Evolutionary conservation across 192 early-diverging fungal genomes (phyloP).

Genomic region (Umbelopsis sp.): DNA sequence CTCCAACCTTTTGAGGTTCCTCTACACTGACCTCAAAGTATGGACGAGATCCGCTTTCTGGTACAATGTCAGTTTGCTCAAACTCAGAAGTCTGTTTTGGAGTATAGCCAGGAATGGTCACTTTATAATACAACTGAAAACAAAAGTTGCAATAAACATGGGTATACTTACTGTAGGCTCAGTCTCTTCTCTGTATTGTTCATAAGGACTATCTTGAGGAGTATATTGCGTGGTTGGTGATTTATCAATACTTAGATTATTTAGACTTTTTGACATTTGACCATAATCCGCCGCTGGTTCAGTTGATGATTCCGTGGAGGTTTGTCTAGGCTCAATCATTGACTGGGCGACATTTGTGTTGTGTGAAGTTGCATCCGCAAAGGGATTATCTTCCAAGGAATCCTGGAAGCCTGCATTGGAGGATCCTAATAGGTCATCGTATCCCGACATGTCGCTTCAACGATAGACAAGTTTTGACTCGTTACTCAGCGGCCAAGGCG

Average conservation of each 20-base stretch:
- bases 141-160: not conserved
- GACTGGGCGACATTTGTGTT: not conserved
- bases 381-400: conserved; percentile 33
- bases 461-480: not conserved
- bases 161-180: not conserved
- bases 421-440: not conserved
- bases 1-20: conserved; percentile 89
- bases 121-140: not conserved
- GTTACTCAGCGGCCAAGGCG: not conserved
- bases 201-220: not conserved
- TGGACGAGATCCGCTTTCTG: conserved; percentile 48
- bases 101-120: not conserved
- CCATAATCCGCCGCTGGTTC: not conserved
- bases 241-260: conserved; percentile 9
- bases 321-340: conserved; percentile 4
- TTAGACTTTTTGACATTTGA: conserved; percentile 15
- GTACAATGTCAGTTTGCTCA: conserved; percentile 24
- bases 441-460: conserved; percentile 1
- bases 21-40: conserved; percentile 69
- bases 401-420: conserved; percentile 21
- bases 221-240: not conserved
- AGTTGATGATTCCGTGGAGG: not conserved
- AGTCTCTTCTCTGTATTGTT: not conserved
- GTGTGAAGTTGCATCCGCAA: conserved; percentile 26
- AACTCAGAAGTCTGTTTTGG: not conserved